phyloP scores from a whole-genome alignment of 2,329 filamentous ascomycete genomes.

The Clonostachys sp. region DNA sequence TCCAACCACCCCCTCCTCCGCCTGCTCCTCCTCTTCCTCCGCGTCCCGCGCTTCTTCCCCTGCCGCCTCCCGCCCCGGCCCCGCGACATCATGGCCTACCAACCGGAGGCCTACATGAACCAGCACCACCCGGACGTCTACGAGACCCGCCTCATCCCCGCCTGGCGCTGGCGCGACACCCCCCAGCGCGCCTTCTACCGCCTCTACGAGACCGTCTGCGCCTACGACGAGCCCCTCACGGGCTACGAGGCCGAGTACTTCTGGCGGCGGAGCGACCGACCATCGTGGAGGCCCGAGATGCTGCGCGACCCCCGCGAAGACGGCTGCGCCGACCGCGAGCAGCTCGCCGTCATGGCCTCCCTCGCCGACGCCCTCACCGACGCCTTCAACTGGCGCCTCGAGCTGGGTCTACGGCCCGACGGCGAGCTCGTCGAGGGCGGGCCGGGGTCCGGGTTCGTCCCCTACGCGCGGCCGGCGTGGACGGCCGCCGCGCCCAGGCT shows the following conservation, averaged over 20 bases:
- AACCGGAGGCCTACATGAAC: conserved; percentile 3
- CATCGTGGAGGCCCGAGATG: conserved; percentile 12
- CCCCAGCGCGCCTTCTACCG: conserved; percentile 16
- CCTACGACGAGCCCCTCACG: conserved; percentile 12
- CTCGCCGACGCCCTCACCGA: conserved; percentile 11
- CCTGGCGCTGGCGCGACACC: conserved; percentile 15
- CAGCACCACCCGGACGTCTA: conserved; percentile 3
- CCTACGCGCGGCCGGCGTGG: not conserved
- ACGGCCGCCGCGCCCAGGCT: not conserved
- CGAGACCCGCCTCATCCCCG: conserved; percentile 6
- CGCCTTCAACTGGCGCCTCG: conserved; percentile 15
- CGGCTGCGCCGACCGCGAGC: conserved; percentile 8
- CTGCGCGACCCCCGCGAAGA: conserved; percentile 2
- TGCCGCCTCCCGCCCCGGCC: conserved; percentile 6
- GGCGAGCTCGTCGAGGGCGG: conserved; percentile 1
- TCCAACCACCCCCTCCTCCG: conserved; percentile 3
- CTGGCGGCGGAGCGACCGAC: conserved; percentile 9
- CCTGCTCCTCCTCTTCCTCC: conserved; percentile 7
- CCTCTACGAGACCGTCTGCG: conserved; percentile 18
- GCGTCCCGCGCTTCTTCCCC: conserved; percentile 6
- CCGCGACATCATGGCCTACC: conserved; percentile 6
- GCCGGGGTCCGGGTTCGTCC: not conserved
- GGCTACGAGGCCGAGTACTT: conserved; percentile 18
- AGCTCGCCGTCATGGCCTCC: conserved; percentile 14
- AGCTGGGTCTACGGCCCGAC: conserved; percentile 9